These are phyloP conservation scores for Penicillium tannophilum DNA, from an alignment of 495 filamentous ascomycete species.

Conservation along the genomic window DNA sequence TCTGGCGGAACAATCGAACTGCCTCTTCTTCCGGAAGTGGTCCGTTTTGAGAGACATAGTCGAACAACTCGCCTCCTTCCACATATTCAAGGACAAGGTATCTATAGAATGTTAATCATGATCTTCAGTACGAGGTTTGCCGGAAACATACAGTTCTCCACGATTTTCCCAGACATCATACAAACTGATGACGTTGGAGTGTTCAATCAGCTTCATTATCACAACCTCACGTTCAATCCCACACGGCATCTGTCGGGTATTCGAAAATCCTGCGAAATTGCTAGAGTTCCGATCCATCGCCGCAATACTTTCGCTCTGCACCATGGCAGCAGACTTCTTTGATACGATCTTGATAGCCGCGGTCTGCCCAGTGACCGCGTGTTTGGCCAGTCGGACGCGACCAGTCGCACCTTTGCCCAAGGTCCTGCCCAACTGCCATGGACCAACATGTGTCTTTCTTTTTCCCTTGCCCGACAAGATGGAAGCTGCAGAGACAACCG, in stretches of 20 bases:
- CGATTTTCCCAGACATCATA: slow-evolving; percentile 97
- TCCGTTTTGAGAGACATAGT: slow-evolving; percentile 69
- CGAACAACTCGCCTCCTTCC: slow-evolving; percentile 86
- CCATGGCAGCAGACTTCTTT: slow-evolving; percentile 68
- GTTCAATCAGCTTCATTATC: slow-evolving; percentile 93
- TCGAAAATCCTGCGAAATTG: slow-evolving; percentile 34
- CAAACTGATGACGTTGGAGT: slow-evolving; percentile 87
- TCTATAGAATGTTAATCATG: slow-evolving; percentile 44
- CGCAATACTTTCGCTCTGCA: slow-evolving; percentile 74
- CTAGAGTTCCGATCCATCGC: slow-evolving; percentile 63
- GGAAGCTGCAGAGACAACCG: slow-evolving; percentile 70
- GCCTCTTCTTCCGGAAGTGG: slow-evolving; percentile 75
- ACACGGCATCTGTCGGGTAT: slow-evolving; percentile 71
- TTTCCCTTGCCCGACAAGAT: slow-evolving; percentile 61
- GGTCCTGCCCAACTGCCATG: slow-evolving; percentile 87
- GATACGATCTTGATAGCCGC: slow-evolving; percentile 95
- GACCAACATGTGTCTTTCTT: slow-evolving; percentile 78
- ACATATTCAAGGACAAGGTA: slow-evolving; percentile 98
- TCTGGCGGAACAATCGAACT: slow-evolving; percentile 85
- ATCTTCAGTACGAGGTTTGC: not conserved
- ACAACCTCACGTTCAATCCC: slow-evolving; percentile 90
- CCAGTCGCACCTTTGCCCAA: slow-evolving; percentile 85
- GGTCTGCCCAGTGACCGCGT: slow-evolving; percentile 69
- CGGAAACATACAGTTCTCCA: slow-evolving; percentile 74
- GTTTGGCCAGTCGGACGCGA: slow-evolving; percentile 78